Evolutionary conservation across 2,329 filamentous ascomycete species (phyloP), one percentile per base, ranked within the genome.

Genomic region (Fusarium palustre): DNA sequence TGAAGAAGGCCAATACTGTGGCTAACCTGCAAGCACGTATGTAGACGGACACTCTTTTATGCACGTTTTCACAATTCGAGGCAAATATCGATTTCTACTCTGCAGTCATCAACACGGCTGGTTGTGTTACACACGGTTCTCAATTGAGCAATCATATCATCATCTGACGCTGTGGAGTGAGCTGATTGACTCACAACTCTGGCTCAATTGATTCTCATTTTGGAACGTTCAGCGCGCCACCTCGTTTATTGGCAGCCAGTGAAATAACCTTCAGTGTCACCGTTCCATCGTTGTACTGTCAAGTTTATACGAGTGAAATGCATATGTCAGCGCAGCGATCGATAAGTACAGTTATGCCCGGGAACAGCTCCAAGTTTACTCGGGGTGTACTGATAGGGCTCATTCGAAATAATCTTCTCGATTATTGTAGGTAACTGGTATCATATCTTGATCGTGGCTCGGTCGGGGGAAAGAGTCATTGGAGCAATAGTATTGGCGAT

Each of bases 41-140:
- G 22, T 18, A 25, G 7, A 6, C 7, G 22, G 1, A 16, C 28
- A 46, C 42, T 20, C 28, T 22, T 16, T 28, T 52, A 52, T 52
- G 48, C 34, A 52, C 1, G 34, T 18, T 41, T 52, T 52, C 24
- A 52, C 48, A 52, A 22, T 22, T 22, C 5, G n/a, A 18, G 48
- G 25, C 30, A 41, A 52, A 52, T 52, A 52, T 52, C 41, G 48
- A 22, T 28, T 50, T 18, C 2, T 50, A 4, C n/a, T 52, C 48
- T 41, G 48, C 48, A 9, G 24, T 52, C 33, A 30, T n/a, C 34
- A 41, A 52, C 24, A 36, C n/a, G 33, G 9, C 3, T 18, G 25
- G 24, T 34, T 5, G 24, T 52, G 48, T 41, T 52, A 16, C 48
- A 52, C 33, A 39, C 12, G 15, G 3, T 3, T 7, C 34, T 22